These are phyloP conservation scores for Oryza rufipogon DNA, from an alignment of 176 grass and related monocot species.

Conservation along the genomic window DNA sequence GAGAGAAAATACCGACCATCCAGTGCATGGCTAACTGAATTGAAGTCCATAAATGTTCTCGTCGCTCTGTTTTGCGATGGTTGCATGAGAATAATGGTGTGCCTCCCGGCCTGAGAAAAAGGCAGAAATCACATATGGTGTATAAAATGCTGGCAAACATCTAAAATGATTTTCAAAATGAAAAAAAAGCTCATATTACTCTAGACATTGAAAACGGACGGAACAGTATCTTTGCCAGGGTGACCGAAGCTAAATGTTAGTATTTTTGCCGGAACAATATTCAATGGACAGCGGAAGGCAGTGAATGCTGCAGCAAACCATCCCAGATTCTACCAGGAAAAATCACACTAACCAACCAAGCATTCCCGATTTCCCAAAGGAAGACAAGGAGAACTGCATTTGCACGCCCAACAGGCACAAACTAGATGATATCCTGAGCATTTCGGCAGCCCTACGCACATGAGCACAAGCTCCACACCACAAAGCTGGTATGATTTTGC, in stretches of 20 bases:
- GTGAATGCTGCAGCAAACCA: background rate
- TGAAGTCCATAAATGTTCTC: slow-evolving; percentile 83
- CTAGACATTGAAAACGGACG: background rate
- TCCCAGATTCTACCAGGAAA: background rate
- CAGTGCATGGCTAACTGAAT: slow-evolving; percentile 72
- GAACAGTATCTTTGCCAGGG: too few species aligned
- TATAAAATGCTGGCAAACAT: background rate
- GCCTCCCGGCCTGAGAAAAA: slow-evolving; percentile 57
- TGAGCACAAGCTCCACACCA: background rate
- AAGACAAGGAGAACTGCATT: background rate
- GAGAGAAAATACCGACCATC: slow-evolving; percentile 53
- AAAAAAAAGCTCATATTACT: background rate
- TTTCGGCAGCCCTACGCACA: background rate
- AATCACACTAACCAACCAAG: background rate
- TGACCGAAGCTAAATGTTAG: too few species aligned
- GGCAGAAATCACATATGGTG: background rate
- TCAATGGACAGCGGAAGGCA: background rate
- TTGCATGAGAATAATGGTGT: slow-evolving; percentile 84
- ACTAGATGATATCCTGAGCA: background rate
- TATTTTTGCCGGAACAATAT: background rate
- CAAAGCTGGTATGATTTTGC: background rate
- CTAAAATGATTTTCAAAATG: background rate
- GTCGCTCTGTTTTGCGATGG: slow-evolving; percentile 57
- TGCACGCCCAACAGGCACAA: background rate
- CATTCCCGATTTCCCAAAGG: background rate